Base-by-base conservation (phyloP, 257 asterid species). In the Primulina eburnea region DNA sequence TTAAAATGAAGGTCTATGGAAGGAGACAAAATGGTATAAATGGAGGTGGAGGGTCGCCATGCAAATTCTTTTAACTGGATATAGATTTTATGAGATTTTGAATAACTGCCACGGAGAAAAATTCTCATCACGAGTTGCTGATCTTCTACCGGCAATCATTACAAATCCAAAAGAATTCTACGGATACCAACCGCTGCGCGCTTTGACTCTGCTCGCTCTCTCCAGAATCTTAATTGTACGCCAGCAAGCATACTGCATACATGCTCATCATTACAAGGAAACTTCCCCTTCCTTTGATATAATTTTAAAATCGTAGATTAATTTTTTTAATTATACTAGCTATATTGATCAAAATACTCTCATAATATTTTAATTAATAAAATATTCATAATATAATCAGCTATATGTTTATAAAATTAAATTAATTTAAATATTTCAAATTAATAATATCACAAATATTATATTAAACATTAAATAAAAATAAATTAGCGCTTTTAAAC, bases 141-240 rank as follows among this genome's bases (percentile, higher is more conserved):
- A 47, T 35, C 32, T 58, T 30, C 18, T 16, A 38, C 7, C 20
- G 8, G 28, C 68, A 63, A 7, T 56, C n/a, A 17, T 8, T 11
- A 30, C 33, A 28, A 20, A n/a, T 24, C 32, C 60, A 60, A 67
- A 65, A 67, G 55, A 24, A 67, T 67, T 67, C 34, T 67, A 53
- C 71, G 34, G 56, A 67, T 47, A 53, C 62, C 63, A 28, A 47
- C 71, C 53, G 71, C 40, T 17, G 26, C 71, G 62, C 71, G 34
- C 56, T 67, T 67, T 67, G 71, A 67, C 71, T 67, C 62, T 53
- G 33, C 7, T 67, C 11, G 3, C 52, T 67, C 71, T 67, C 63
- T 53, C 71, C 56, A 40, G 24, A 65, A 40, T 65, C 69, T 65
- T 65, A 56, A 21, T 53, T 21, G 26, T 40, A 64, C 35, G 69